These are phyloP conservation scores for Ilex paraguariensis DNA, from an alignment of 305 asterid genomes.

Conservation along the genomic window DNA sequence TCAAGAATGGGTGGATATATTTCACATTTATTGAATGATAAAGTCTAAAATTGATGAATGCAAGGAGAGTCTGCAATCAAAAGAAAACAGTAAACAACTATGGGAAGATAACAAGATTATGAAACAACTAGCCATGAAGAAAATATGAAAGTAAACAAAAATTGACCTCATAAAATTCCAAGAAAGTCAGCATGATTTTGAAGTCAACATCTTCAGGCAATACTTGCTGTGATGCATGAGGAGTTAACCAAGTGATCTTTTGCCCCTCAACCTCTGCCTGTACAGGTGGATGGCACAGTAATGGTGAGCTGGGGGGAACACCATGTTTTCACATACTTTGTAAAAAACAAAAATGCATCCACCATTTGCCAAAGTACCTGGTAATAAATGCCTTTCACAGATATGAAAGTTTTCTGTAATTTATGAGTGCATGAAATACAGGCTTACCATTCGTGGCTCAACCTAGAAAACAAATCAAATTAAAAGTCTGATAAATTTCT, in stretches of 20 bases:
- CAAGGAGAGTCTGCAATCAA: constrained; percentile 76
- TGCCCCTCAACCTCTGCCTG: constrained; percentile 98
- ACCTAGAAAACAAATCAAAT: constrained; percentile 32
- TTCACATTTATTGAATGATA: constrained; percentile 69
- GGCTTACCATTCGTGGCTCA: constrained; percentile 99
- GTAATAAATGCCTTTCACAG: constrained; percentile 95
- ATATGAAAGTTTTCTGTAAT: constrained; percentile 82
- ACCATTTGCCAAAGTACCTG: constrained; percentile 41
- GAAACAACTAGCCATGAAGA: background rate
- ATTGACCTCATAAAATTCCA: constrained; percentile 89
- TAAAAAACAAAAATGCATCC: too few relatives aligned
- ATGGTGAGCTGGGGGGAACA: background rate
- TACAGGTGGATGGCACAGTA: background rate
- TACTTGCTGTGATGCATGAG: constrained; percentile 96
- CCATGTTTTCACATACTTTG: too few relatives aligned
- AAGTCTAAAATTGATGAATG: constrained; percentile 67
- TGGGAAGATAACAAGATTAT: background rate
- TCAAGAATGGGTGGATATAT: constrained; percentile 96
- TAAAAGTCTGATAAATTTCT: background rate
- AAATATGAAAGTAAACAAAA: background rate
- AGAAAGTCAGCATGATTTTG: constrained; percentile 78
- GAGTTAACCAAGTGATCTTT: constrained; percentile 93
- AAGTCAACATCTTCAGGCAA: constrained; percentile 84
- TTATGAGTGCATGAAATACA: constrained; percentile 80
- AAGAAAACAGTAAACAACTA: constrained; percentile 4